Evolutionary conservation across 345 rosid genomes (phyloP).

Genomic region (Populus euphratica): DNA sequence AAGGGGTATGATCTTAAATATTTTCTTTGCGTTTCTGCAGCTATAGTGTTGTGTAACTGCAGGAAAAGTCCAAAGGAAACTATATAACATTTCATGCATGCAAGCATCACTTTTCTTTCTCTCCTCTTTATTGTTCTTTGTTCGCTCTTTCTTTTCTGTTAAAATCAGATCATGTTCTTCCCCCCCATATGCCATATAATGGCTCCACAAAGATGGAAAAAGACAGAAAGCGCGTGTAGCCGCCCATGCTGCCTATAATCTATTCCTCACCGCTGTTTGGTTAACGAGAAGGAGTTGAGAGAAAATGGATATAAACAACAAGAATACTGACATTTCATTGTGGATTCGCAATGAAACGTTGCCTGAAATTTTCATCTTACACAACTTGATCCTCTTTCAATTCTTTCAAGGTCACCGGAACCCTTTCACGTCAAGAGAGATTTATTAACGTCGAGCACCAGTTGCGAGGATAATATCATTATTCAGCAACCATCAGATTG

Average conservation of each 20-base stretch:
- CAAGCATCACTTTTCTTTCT: neutral
- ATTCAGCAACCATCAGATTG: neutral
- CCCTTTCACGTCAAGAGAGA: too few relatives aligned
- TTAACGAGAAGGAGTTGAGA: neutral
- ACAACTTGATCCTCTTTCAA: too few relatives aligned
- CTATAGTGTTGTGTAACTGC: neutral
- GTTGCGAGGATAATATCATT: neutral
- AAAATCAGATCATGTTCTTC: neutral
- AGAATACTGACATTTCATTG: too few relatives aligned
- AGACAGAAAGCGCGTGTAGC: neutral
- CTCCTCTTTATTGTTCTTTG: neutral
- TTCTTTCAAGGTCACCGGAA: too few relatives aligned
- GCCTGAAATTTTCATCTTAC: too few relatives aligned
- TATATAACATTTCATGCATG: neutral
- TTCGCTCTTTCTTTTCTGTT: neutral
- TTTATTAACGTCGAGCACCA: neutral
- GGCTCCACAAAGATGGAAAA: neutral
- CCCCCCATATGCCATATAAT: neutral
- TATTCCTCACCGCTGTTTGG: neutral
- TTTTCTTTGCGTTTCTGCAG: too few relatives aligned
- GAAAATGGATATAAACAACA: too few relatives aligned
- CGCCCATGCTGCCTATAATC: neutral
- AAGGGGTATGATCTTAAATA: too few relatives aligned
- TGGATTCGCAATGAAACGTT: too few relatives aligned
- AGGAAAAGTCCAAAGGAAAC: neutral